Percentiles rank a stretch among this genome's conserved stretches.
Conservation (phyloP, 2,329 filamentous ascomycete genomes). For the Paraconiothyrium sp. region DNA sequence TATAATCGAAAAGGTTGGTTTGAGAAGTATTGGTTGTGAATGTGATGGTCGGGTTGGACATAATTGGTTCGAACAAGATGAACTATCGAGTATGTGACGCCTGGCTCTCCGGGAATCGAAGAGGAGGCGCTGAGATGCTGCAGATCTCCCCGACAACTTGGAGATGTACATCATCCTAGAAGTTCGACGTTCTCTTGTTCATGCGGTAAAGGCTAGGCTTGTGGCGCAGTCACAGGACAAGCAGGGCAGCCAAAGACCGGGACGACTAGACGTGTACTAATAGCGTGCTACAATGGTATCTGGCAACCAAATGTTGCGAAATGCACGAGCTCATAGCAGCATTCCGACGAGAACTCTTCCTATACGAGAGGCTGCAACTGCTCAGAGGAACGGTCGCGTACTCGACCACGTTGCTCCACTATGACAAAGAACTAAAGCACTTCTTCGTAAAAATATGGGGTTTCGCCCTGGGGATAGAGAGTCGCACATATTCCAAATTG, state of each 20-base stretch:
- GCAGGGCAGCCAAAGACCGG: not conserved
- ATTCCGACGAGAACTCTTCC: not conserved
- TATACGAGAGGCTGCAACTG: not conserved
- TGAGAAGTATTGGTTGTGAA: not conserved
- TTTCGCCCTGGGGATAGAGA: not conserved
- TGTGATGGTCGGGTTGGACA: not conserved
- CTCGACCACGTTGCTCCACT: too few relatives aligned
- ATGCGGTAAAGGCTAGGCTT: not conserved
- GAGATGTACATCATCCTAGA: not conserved
- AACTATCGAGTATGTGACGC: not conserved
- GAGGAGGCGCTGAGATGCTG: not conserved
- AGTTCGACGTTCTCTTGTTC: not conserved
- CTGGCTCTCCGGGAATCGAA: not conserved
- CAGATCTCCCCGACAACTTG: not conserved
- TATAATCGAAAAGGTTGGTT: not conserved
- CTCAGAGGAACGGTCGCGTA: too few relatives aligned
- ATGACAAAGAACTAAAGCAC: not conserved
- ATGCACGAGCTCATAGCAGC: not conserved
- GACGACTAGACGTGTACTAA: not conserved
- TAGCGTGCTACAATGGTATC: not conserved
- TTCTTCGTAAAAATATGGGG: not conserved
- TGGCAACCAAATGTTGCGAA: too few relatives aligned
- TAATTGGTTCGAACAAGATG: not conserved
- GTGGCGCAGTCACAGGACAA: not conserved
- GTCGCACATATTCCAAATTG: conserved; percentile 6